phyloP scores from a whole-genome alignment of 345 rosid genomes.

The Angophora floribunda region DNA sequence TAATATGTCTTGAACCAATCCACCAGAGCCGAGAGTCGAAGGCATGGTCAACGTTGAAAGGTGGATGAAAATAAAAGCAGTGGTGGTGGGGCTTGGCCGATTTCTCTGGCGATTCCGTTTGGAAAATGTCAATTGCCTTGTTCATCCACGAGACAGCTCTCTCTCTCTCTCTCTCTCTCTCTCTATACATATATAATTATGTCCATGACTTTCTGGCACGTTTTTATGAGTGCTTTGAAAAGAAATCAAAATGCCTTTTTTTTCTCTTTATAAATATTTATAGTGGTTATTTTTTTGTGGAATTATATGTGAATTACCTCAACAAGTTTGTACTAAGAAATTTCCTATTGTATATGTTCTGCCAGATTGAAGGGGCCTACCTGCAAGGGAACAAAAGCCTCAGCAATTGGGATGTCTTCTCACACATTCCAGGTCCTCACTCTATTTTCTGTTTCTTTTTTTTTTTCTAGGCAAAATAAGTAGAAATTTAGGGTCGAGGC shows the following conservation, averaged over 20 bases:
- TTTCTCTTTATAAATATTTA: neutral
- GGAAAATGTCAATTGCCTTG: neutral
- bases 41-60: neutral
- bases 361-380: slow-evolving; percentile 17
- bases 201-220: neutral
- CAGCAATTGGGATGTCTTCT: slow-evolving; percentile 17
- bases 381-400: slow-evolving; percentile 7
- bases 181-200: neutral
- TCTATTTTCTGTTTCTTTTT: neutral
- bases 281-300: neutral
- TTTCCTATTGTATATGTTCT: neutral
- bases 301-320: neutral
- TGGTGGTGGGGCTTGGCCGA: neutral
- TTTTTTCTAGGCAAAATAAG: neutral
- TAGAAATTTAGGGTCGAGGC: neutral
- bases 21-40: neutral
- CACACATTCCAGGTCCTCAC: slow-evolving; percentile 7
- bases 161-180: no score
- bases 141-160: neutral
- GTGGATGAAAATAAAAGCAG: neutral
- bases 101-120: neutral
- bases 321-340: neutral
- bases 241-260: neutral
- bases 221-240: neutral
- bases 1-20: neutral